Base-by-base conservation (phyloP, 2,329 filamentous ascomycete species). In the Botrytis medusae region DNA sequence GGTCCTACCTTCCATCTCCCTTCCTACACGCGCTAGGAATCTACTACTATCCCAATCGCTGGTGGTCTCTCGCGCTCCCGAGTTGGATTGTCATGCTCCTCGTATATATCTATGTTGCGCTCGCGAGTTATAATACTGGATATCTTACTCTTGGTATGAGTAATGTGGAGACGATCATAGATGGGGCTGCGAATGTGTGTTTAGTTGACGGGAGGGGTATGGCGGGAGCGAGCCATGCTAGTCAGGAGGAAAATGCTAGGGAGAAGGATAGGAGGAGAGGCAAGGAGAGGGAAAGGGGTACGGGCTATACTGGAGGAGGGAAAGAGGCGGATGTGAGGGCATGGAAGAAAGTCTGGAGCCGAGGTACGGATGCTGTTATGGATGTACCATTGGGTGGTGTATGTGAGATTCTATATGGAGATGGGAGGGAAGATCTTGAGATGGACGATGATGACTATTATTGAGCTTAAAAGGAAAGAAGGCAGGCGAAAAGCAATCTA, bases 311-410 rank as follows among this genome's bases (percentile, higher is more conserved):
- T 61, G 77, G 40, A 74, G 82, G 83, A 80, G 51, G 57, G 25
- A 61, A 82, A 77, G 77, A 67, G 69, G 63, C 61, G 69, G 48
- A 40, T 60, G 72, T 79, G 4, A 75, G 77, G 76, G 88, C 94
- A 80, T 98, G 96, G 95, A 90, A 87, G 79, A 87, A 86, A 74
- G 87, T 97, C 29, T 99, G 96, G 96, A 94, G 90, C 79, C 91
- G 93, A 78, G 94, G 96, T 29, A 99, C 96, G 0, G 96, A 99
- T 85, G 96, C 94, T 1, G 96, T 98, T 12, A 93, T 99, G 93
- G 96, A 99, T 84, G 91, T 99, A 67, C 96, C 96, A 12, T 88
- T 98, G 77, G 95, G 94, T 16, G 96, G 95, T 0, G 95, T 98
- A 2, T 98, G 95, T 80, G 95, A 99, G 84, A 90, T 99, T 48